These are phyloP conservation scores for Chaetoscypha palmicola DNA, from an alignment of 2,329 filamentous ascomycete species.

Conservation along the genomic window DNA sequence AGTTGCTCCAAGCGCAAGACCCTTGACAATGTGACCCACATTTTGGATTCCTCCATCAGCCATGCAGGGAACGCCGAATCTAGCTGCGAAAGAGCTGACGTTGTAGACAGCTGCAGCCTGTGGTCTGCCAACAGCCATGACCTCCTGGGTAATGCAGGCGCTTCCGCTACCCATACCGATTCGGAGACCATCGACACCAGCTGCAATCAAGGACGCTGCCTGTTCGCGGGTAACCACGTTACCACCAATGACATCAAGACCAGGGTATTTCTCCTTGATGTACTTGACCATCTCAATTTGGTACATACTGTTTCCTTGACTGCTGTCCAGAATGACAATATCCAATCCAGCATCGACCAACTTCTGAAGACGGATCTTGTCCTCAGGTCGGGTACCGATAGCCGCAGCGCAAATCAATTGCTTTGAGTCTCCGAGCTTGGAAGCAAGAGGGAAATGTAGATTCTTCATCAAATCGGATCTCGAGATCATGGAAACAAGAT, in stretches of 20 bases:
- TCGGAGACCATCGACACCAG: constrained; percentile 89
- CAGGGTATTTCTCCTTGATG: constrained; percentile 79
- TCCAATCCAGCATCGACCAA: constrained; percentile 93
- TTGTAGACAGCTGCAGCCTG: constrained; percentile 90
- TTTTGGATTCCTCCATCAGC: constrained; percentile 98
- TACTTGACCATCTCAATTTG: constrained; percentile 98
- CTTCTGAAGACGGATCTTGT: constrained; percentile 78
- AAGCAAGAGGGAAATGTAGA: constrained; percentile 90
- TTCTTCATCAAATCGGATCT: constrained; percentile 98
- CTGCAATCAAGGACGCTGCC: constrained; percentile 84
- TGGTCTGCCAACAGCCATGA: constrained; percentile 96
- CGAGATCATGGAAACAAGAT: constrained; percentile 86
- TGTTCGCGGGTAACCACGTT: constrained; percentile 98
- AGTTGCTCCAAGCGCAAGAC: constrained; percentile 84
- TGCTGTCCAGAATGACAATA: constrained; percentile 91
- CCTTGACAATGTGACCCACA: constrained; percentile 98
- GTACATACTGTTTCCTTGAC: constrained; percentile 97
- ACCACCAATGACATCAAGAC: constrained; percentile 90
- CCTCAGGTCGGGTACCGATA: constrained; percentile 89
- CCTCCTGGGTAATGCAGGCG: constrained; percentile 98
- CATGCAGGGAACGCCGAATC: constrained; percentile 95
- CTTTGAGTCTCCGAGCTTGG: constrained; percentile 94
- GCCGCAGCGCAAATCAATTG: constrained; percentile 93
- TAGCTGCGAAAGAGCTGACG: constrained; percentile 81
- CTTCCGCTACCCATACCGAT: constrained; percentile 99